phyloP scores from a whole-genome alignment of 768 basidiomycete species.

The Tulasnella sp. region DNA sequence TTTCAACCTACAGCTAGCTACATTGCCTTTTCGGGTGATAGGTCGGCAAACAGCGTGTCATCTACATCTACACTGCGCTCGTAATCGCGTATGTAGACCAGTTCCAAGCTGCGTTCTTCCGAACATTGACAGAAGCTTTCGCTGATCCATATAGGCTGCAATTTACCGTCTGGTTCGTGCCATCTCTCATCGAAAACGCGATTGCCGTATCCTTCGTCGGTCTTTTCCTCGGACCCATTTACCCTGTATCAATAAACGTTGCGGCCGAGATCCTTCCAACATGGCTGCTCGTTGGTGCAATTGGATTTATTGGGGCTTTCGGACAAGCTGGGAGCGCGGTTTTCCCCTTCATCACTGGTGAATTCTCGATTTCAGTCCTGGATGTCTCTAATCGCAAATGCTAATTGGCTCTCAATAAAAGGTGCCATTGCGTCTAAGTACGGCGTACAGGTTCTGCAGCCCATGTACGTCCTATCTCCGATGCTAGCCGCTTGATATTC shows the following conservation, averaged over 20 bases:
- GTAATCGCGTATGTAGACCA: conserved; percentile 29
- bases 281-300: conserved; percentile 13
- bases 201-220: conserved; percentile 40
- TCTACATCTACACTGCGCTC: conserved; percentile 29
- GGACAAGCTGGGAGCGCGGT: conserved; percentile 70
- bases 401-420: not conserved
- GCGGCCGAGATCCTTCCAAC: conserved; percentile 15
- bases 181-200: conserved; percentile 37
- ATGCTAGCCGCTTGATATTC: too few species aligned
- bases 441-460: conserved; percentile 58
- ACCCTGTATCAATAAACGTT: conserved; percentile 27
- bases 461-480: conserved; percentile 46
- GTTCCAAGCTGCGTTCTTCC: too few species aligned
- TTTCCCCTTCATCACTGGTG: conserved; percentile 54
- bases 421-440: conserved; percentile 54
- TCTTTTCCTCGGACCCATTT: conserved; percentile 40
- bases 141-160: conserved; percentile 31
- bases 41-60: conserved; percentile 28
- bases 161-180: conserved; percentile 39
- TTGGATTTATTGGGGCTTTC: conserved; percentile 38
- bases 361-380: conserved; percentile 35
- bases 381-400: conserved; percentile 37
- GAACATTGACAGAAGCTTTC: not conserved
- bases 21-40: not conserved
- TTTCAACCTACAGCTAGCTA: not conserved